Conservation (phyloP, 2,329 filamentous ascomycete species). For the Zalaria sp. region DNA sequence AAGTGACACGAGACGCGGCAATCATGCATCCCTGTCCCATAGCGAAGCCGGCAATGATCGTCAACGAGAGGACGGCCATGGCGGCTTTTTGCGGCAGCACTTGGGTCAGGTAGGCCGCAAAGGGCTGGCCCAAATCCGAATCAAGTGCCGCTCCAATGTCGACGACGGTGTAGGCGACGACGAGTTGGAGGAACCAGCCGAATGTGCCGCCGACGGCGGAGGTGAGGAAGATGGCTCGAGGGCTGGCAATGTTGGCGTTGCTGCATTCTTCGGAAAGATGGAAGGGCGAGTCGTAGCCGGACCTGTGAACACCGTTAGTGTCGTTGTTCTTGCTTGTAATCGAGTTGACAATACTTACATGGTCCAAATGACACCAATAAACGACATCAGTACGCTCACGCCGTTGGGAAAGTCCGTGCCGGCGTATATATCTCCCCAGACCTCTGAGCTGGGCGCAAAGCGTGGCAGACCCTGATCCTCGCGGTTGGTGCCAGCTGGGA, state of each 20-base stretch:
- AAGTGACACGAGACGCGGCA: constrained; percentile 25
- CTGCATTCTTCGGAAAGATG: constrained; percentile 64
- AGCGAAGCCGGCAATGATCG: constrained; percentile 54
- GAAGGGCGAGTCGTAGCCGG: constrained; percentile 54
- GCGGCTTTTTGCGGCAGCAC: constrained; percentile 46
- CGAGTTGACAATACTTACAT: constrained; percentile 27
- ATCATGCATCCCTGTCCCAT: constrained; percentile 67
- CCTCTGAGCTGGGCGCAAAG: constrained; percentile 42
- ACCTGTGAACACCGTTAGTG: background rate
- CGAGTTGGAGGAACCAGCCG: constrained; percentile 61
- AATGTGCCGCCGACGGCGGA: constrained; percentile 50
- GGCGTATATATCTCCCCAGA: constrained; percentile 53
- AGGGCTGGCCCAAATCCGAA: constrained; percentile 53
- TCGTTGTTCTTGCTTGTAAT: too few species aligned
- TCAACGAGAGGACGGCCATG: constrained; percentile 48
- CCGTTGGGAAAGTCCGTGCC: constrained; percentile 55
- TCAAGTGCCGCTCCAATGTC: constrained; percentile 45
- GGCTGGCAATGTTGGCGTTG: constrained; percentile 56
- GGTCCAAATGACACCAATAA: constrained; percentile 57
- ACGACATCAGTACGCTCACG: constrained; percentile 55
- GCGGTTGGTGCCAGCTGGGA: constrained; percentile 44
- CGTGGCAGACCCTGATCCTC: constrained; percentile 38
- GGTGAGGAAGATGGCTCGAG: constrained; percentile 58
- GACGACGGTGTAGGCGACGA: constrained; percentile 58
- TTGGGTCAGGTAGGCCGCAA: constrained; percentile 55